These are phyloP conservation scores for Diaporthe ampelina DNA, from an alignment of 2,329 filamentous ascomycete genomes.

Conservation along the genomic window DNA sequence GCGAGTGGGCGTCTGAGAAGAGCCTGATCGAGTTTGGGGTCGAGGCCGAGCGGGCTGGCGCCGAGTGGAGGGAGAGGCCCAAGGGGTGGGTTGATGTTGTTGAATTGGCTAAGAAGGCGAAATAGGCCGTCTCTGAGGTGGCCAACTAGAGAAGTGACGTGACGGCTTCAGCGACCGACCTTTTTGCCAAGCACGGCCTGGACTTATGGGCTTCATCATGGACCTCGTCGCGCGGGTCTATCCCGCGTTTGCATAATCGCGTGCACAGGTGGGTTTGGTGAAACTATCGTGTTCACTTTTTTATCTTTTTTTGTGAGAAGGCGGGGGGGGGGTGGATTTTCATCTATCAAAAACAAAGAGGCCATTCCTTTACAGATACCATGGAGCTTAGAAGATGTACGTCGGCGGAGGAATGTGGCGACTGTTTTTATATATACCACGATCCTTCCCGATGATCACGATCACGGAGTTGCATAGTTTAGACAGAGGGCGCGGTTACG, in stretches of 20 bases:
- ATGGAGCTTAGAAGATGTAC: constrained; percentile 7
- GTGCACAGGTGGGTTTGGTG: background rate
- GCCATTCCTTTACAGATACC: constrained; percentile 20
- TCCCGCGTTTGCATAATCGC: background rate
- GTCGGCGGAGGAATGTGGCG: constrained; percentile 6
- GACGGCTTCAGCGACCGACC: background rate
- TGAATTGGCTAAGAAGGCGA: constrained; percentile 50
- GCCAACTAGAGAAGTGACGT: background rate
- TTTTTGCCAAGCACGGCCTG: background rate
- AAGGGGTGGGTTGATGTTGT: constrained; percentile 62
- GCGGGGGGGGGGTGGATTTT: background rate
- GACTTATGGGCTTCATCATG: background rate
- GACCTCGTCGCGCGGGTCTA: background rate
- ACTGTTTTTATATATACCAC: constrained; percentile 9
- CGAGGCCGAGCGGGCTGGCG: constrained; percentile 59
- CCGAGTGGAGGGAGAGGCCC: constrained; percentile 51
- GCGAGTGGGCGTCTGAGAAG: constrained; percentile 68
- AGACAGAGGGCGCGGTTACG: background rate
- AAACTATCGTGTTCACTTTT: background rate
- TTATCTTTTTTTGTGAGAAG: too few relatives aligned
- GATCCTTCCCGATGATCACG: constrained; percentile 20
- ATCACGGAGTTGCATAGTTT: background rate
- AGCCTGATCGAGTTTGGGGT: constrained; percentile 62
- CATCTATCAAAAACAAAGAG: background rate
- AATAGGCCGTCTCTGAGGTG: constrained; percentile 18